These are phyloP conservation scores for Fusarium drepaniforme DNA, from an alignment of 2,329 filamentous ascomycete species.

Conservation along the genomic window DNA sequence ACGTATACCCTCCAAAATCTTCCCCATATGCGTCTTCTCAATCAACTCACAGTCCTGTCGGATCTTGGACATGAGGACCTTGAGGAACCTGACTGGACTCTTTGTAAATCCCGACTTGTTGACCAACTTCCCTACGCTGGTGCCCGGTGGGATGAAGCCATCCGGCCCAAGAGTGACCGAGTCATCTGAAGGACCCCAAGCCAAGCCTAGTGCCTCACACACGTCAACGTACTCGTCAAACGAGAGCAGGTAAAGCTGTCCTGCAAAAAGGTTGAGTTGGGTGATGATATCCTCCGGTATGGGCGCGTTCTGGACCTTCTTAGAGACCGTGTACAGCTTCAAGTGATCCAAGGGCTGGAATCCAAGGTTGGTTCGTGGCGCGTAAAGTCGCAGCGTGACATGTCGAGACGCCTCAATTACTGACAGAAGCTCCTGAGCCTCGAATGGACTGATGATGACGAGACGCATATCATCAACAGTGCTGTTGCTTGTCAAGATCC, in stretches of 20 bases:
- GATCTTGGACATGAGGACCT: slow-evolving; percentile 50
- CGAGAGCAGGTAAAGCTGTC: slow-evolving; percentile 72
- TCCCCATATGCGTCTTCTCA: slow-evolving; percentile 57
- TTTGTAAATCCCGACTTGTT: slow-evolving; percentile 41
- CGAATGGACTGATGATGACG: slow-evolving; percentile 66
- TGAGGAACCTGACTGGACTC: slow-evolving; percentile 55
- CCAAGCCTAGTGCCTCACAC: slow-evolving; percentile 66
- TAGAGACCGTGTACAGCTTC: slow-evolving; percentile 32
- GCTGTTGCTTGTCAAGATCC: slow-evolving; percentile 20
- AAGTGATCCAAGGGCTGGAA: slow-evolving; percentile 31
- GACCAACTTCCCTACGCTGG: not conserved
- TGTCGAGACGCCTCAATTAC: slow-evolving; percentile 49
- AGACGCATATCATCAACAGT: not conserved
- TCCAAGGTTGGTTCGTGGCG: slow-evolving; percentile 55
- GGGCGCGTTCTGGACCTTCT: rapidly evolving
- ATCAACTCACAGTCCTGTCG: slow-evolving; percentile 53
- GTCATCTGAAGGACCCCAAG: slow-evolving; percentile 44
- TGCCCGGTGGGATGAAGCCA: slow-evolving; percentile 49
- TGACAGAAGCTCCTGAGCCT: slow-evolving; percentile 65
- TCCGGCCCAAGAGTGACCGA: slow-evolving; percentile 32
- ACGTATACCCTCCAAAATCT: slow-evolving; percentile 49
- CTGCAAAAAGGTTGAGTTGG: slow-evolving; percentile 75
- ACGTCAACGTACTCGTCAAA: slow-evolving; percentile 65
- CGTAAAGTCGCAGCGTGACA: slow-evolving; percentile 64
- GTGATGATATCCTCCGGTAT: slow-evolving; percentile 50